Conservation (phyloP, 164 flowering plant genomes). For the Chloranthus sessilifolius region DNA sequence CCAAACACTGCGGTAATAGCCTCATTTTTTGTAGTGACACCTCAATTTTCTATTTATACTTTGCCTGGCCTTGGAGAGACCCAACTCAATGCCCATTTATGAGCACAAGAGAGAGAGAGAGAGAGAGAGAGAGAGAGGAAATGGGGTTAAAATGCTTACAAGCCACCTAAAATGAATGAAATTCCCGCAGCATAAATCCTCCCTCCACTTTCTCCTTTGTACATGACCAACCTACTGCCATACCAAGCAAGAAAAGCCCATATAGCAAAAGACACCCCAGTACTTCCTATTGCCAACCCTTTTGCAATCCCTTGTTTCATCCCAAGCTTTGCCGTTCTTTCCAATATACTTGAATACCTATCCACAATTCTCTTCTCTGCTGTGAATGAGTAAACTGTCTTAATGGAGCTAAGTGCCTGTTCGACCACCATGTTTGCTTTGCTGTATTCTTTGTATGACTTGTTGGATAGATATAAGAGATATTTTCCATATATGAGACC, state of each 20-base stretch:
- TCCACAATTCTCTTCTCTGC: conserved; percentile 57
- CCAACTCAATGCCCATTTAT: too few species aligned
- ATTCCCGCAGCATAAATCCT: conserved; percentile 75
- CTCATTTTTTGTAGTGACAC: too few species aligned
- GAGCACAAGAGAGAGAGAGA: not conserved
- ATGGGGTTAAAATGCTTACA: conserved; percentile 40
- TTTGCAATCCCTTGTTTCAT: conserved; percentile 78
- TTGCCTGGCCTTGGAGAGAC: too few species aligned
- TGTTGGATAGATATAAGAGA: conserved; percentile 50
- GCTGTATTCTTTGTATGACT: conserved; percentile 46
- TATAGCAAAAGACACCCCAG: conserved; percentile 71
- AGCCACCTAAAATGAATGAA: conserved; percentile 68
- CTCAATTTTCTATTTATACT: too few species aligned
- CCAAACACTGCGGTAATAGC: too few species aligned
- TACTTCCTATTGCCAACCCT: conserved; percentile 89
- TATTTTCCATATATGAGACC: conserved; percentile 80
- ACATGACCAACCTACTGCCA: conserved; percentile 77
- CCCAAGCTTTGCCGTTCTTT: conserved; percentile 55
- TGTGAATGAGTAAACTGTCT: conserved; percentile 71
- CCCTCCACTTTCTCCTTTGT: conserved; percentile 83
- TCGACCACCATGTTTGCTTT: conserved; percentile 72
- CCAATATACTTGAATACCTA: conserved; percentile 45
- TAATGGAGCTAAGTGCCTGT: conserved; percentile 81
- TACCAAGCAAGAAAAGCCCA: conserved; percentile 95
- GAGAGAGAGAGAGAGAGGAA: not conserved